A percentile compares a stretch with the other conserved stretches of the same genome.
Evolutionary conservation across 768 basidiomycete genomes (phyloP).

Genomic region (Boletus tylopilopsis): DNA sequence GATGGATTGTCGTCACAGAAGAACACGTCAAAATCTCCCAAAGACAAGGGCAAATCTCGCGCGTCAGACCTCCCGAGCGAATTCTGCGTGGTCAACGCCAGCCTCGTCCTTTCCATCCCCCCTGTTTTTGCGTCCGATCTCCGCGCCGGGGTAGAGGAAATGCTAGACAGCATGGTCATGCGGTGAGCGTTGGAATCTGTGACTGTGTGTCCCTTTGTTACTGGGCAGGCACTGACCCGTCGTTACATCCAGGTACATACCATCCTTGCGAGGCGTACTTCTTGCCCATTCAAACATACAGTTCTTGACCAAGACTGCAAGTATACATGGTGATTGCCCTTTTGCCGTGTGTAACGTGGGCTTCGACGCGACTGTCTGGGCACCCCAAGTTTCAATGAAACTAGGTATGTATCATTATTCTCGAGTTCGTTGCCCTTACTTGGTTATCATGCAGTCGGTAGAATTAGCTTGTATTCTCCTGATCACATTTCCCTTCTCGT

Average conservation of each 20-base stretch:
- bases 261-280: conserved; percentile 82
- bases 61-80: conserved; percentile 37
- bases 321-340: conserved; percentile 79
- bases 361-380: conserved; percentile 89
- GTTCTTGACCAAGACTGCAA: conserved; percentile 62
- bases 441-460: conserved; percentile 57
- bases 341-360: conserved; percentile 70
- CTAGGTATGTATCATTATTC: conserved; percentile 49
- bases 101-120: conserved; percentile 69
- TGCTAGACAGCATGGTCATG: conserved; percentile 95
- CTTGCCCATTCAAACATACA: conserved; percentile 77
- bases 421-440: background rate
- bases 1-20: conserved; percentile 10
- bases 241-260: conserved; percentile 63
- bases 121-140: conserved; percentile 77
- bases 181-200: conserved; percentile 50
- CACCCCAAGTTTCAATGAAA: conserved; percentile 75
- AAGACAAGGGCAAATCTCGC: conserved; percentile 38
- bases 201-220: background rate
- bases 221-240: conserved; percentile 1
- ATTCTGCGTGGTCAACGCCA: conserved; percentile 62
- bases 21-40: conserved; percentile 21
- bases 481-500: conserved; percentile 90
- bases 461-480: conserved; percentile 83
- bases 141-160: conserved; percentile 75